A percentile compares a stretch with the other conserved stretches of the same genome.
phyloP scores from a whole-genome alignment of 1,284 basidiomycete genomes.

The Mycosarcoma mackinlayi region DNA sequence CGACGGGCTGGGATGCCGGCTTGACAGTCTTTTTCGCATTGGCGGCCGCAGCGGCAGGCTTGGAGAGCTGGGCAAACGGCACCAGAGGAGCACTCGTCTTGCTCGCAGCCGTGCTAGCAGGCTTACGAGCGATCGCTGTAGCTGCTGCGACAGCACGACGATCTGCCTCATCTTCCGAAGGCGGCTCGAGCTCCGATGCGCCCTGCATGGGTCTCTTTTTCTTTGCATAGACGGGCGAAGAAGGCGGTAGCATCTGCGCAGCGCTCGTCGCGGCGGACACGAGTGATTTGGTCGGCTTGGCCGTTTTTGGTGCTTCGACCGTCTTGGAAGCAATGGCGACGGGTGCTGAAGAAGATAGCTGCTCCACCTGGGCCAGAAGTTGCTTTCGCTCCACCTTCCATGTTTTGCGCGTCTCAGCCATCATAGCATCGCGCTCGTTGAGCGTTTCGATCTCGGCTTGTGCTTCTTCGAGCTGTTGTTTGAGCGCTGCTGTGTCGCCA shows the following conservation, averaged over 20 bases:
- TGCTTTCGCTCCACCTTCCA: conserved; percentile 46
- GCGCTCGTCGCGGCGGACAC: conserved; percentile 6
- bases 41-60: conserved; percentile 3
- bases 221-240: conserved; percentile 42
- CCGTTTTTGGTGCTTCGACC: conserved; percentile 1
- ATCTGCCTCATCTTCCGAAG: conserved; percentile 32
- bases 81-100: conserved; percentile 33
- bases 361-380: conserved; percentile 25
- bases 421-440: conserved; percentile 40
- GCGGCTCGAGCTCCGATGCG: conserved; percentile 38
- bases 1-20: conserved; percentile 4
- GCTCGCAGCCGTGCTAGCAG: not conserved
- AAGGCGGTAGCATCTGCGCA: conserved; percentile 19
- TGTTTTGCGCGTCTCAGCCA: conserved; percentile 41
- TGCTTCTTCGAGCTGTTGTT: conserved; percentile 23
- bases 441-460: conserved; percentile 30
- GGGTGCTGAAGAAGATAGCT: conserved; percentile 23
- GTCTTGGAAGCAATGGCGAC: conserved; percentile 1
- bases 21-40: conserved; percentile 15
- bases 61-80: conserved; percentile 37
- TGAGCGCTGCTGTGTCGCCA: conserved; percentile 3
- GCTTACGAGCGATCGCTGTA: conserved; percentile 14
- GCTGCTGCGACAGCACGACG: conserved; percentile 6
- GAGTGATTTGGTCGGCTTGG: conserved; percentile 15
- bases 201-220: conserved; percentile 49